Conservation (phyloP, 805 yeast species). For the Huiozyma naganishii region DNA sequence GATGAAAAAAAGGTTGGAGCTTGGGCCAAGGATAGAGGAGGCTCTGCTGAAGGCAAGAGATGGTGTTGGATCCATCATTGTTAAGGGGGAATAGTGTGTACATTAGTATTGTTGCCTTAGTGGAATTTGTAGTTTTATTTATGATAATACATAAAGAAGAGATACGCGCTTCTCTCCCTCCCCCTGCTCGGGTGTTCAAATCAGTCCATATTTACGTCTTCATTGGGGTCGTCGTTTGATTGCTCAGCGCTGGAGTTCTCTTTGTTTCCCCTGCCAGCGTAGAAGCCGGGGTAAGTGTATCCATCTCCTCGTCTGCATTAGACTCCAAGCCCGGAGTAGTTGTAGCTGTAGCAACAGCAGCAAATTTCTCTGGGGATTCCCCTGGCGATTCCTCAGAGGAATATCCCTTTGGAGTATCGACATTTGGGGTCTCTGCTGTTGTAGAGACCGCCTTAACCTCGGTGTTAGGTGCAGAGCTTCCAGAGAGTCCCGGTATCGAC, state of each 20-base stretch:
- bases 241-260: too few species aligned
- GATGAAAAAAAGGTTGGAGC: conserved; percentile 33
- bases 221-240: too few species aligned
- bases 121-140: not conserved
- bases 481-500: conserved; percentile 36
- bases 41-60: conserved; percentile 46
- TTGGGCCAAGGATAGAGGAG: conserved; percentile 34
- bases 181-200: too few species aligned
- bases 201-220: too few species aligned
- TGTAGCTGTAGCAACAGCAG: not conserved
- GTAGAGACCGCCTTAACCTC: conserved; percentile 2
- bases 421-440: not conserved
- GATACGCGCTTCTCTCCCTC: too few species aligned
- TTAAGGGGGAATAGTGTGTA: conserved; percentile 24
- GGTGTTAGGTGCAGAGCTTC: not conserved
- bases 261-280: too few species aligned
- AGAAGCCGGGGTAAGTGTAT: too few species aligned
- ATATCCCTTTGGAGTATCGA: not conserved
- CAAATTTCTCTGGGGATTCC: not conserved
- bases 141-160: not conserved
- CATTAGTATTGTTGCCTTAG: not conserved
- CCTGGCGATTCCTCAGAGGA: conserved; percentile 3
- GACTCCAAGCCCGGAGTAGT: too few species aligned
- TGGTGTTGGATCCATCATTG: conserved; percentile 46
- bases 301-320: too few species aligned